Percentiles rank a stretch among this genome's conserved stretches.
These are phyloP conservation scores for Fomitopsis serialis DNA, from an alignment of 768 basidiomycete genomes.

Conservation along the genomic window DNA sequence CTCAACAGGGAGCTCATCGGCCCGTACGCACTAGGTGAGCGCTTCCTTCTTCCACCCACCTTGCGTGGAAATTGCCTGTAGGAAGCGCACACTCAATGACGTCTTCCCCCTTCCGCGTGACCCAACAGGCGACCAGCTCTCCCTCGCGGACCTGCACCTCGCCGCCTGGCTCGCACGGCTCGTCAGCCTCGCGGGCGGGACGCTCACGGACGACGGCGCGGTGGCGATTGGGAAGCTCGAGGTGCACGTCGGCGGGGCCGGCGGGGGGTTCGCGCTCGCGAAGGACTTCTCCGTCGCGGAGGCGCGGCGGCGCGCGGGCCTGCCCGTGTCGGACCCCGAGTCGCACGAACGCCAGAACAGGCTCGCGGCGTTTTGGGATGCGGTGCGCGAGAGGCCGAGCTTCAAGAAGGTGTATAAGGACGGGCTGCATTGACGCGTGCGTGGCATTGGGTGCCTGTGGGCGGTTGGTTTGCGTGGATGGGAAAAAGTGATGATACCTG, in stretches of 20 bases:
- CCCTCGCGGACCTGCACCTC: conserved; percentile 76
- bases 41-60: neutral
- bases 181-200: conserved; percentile 52
- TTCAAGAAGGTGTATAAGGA: conserved; percentile 62
- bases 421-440: conserved; percentile 38
- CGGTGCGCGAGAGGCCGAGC: conserved; percentile 56
- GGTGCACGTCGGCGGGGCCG: conserved; percentile 43
- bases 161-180: conserved; percentile 69
- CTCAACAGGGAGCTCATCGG: conserved; percentile 57
- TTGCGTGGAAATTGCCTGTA: too few relatives aligned
- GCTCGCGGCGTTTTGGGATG: conserved; percentile 70
- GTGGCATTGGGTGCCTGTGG: too few relatives aligned
- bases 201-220: conserved; percentile 43
- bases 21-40: conserved; percentile 59
- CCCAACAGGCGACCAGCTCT: conserved; percentile 73
- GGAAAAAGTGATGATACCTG: too few relatives aligned
- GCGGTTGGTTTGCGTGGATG: too few relatives aligned
- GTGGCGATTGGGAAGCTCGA: conserved; percentile 47
- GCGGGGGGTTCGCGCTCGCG: conserved; percentile 37
- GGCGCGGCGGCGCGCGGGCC: conserved; percentile 25
- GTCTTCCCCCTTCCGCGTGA: too few relatives aligned
- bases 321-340: conserved; percentile 19
- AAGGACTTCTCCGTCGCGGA: conserved; percentile 35
- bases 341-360: conserved; percentile 38
- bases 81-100: too few relatives aligned